These are phyloP conservation scores for Spiromastix sp. DNA, from an alignment of 2,329 filamentous ascomycete genomes.

Conservation along the genomic window DNA sequence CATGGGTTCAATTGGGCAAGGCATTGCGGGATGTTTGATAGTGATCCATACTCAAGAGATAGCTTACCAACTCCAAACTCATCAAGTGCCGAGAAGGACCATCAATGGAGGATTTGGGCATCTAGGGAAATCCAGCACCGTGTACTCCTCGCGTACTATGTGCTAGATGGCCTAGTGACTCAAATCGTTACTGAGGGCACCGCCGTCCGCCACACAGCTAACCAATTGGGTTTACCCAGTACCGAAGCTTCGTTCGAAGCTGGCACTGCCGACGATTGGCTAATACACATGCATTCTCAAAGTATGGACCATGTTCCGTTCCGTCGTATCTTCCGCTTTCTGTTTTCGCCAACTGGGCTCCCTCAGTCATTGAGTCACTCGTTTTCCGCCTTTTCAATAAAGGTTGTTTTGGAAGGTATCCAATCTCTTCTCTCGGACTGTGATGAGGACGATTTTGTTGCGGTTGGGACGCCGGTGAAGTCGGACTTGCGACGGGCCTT, in stretches of 20 bases:
- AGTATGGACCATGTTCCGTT: conserved; percentile 27
- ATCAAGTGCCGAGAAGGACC: conserved; percentile 25
- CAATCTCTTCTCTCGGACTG: conserved; percentile 34
- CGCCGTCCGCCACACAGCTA: conserved; percentile 34
- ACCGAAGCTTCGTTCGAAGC: conserved; percentile 33
- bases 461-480: conserved; percentile 30
- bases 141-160: conserved; percentile 34
- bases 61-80: conserved; percentile 26
- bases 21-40: conserved; percentile 35
- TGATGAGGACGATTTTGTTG: conserved; percentile 25
- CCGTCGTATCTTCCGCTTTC: conserved; percentile 28
- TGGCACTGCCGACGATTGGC: conserved; percentile 31
- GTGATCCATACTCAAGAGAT: conserved; percentile 21
- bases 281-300: conserved; percentile 24
- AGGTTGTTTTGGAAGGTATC: conserved; percentile 35
- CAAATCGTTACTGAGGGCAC: conserved; percentile 34
- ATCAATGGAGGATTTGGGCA: conserved; percentile 33
- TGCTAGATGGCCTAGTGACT: conserved; percentile 36
- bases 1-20: conserved; percentile 37
- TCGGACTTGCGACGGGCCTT: conserved; percentile 30
- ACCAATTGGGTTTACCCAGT: conserved; percentile 30
- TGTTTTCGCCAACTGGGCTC: conserved; percentile 27
- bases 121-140: conserved; percentile 36
- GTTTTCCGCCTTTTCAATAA: conserved; percentile 31
- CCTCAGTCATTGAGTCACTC: conserved; percentile 21